phyloP scores from a whole-genome alignment of 140 eudicot genomes.

The Cichorium intybus region DNA sequence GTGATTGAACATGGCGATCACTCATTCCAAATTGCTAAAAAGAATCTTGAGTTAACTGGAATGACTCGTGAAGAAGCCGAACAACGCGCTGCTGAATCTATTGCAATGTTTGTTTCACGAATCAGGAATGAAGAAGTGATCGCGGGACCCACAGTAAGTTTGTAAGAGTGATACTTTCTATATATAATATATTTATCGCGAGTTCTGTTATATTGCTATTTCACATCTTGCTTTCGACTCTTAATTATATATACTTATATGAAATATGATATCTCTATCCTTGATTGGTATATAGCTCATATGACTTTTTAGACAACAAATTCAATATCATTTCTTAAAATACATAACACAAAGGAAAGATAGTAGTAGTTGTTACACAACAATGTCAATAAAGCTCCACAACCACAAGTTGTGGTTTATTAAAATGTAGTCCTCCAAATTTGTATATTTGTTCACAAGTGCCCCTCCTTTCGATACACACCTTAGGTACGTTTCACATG shows the following conservation, averaged over 20 bases:
- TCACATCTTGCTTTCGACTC: conserved; percentile 6
- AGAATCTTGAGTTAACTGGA: conserved; percentile 50
- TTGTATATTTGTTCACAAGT: too few relatives aligned
- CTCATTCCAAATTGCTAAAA: conserved; percentile 79
- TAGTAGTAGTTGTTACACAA: conserved; percentile 7
- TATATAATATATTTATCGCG: neutral
- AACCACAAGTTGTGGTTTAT: conserved; percentile 20
- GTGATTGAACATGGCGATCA: conserved; percentile 88
- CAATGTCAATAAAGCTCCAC: conserved; percentile 10
- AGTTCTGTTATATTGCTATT: conserved; percentile 3
- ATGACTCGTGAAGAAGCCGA: conserved; percentile 67
- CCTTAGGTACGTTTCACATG: conserved; percentile 24
- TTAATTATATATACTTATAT: neutral
- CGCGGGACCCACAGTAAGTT: conserved; percentile 17
- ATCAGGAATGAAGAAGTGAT: conserved; percentile 21
- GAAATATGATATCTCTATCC: neutral
- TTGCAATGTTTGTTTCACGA: conserved; percentile 55
- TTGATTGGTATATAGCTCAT: conserved; percentile 1
- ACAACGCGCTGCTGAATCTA: conserved; percentile 51
- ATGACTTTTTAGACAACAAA: neutral
- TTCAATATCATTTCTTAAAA: conserved; percentile 13
- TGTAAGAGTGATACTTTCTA: conserved; percentile 7
- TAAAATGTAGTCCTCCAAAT: too few relatives aligned
- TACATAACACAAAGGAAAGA: conserved; percentile 6
- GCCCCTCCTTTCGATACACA: neutral